phyloP scores from a whole-genome alignment of 345 rosid species.

The Stellera chamaejasme region DNA sequence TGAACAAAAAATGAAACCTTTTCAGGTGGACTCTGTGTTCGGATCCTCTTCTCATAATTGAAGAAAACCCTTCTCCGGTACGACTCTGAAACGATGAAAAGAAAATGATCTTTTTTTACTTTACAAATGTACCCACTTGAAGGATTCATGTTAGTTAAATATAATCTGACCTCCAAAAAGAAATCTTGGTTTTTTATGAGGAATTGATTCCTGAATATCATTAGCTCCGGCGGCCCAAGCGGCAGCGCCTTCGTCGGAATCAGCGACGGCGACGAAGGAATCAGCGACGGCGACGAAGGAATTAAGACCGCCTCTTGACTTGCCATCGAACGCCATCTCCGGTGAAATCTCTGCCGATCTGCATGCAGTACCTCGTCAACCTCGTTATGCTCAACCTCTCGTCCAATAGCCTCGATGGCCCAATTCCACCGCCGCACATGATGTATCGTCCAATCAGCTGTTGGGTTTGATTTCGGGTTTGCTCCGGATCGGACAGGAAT shows the following conservation, averaged over 20 bases:
- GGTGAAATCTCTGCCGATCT: too few relatives aligned
- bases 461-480: too few relatives aligned
- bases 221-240: neutral
- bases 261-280: slow-evolving; percentile 25
- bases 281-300: slow-evolving; percentile 25
- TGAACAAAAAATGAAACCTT: slow-evolving; percentile 27
- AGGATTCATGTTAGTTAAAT: neutral
- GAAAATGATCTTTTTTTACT: neutral
- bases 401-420: too few relatives aligned
- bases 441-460: too few relatives aligned
- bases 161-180: slow-evolving; percentile 34
- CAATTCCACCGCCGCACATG: too few relatives aligned
- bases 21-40: slow-evolving; percentile 58
- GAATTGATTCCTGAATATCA: slow-evolving; percentile 11
- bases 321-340: too few relatives aligned
- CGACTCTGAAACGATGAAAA: slow-evolving; percentile 27
- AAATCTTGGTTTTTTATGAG: slow-evolving; percentile 22
- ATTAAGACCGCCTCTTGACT: neutral
- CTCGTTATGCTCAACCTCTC: too few relatives aligned
- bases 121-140: too few relatives aligned
- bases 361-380: too few relatives aligned
- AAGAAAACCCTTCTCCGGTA: slow-evolving; percentile 59
- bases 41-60: slow-evolving; percentile 60
- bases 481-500: too few relatives aligned
- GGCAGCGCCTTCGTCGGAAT: slow-evolving; percentile 8